phyloP scores from a whole-genome alignment of 2,329 filamentous ascomycete genomes.

The Thermomyces lanuginosus region DNA sequence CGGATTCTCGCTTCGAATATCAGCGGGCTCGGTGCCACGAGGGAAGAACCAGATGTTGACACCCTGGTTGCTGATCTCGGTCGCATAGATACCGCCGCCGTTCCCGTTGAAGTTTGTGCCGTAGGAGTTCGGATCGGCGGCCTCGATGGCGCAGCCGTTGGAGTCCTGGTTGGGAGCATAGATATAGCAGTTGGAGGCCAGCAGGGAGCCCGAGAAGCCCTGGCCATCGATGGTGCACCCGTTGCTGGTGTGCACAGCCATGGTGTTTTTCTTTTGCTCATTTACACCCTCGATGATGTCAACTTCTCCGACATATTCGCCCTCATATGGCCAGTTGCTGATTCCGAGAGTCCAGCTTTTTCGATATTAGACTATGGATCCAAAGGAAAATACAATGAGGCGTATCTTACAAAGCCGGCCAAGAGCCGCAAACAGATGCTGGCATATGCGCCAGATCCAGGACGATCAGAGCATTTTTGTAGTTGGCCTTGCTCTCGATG shows the following conservation, averaged over 20 bases:
- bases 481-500: constrained; percentile 48
- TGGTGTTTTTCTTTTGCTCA: constrained; percentile 38
- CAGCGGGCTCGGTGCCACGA: constrained; percentile 46
- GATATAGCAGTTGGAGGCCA: constrained; percentile 42
- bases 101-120: constrained; percentile 54
- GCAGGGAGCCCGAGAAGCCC: constrained; percentile 31
- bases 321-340: no score
- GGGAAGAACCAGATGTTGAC: constrained; percentile 77
- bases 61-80: constrained; percentile 54
- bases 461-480: constrained; percentile 49
- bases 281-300: constrained; percentile 70
- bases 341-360: no score
- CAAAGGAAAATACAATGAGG: no score
- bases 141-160: constrained; percentile 47
- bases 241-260: constrained; percentile 51
- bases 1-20: constrained; percentile 44
- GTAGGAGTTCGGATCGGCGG: constrained; percentile 37
- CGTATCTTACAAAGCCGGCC: constrained; percentile 46
- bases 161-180: constrained; percentile 29
- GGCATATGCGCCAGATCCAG: constrained; percentile 61
- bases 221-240: constrained; percentile 42
- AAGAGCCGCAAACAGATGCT: constrained; percentile 49
- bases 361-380: no score
- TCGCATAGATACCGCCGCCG: constrained; percentile 55
- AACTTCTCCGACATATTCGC: no score